These are phyloP conservation scores for Cokeromyces recurvatus DNA, from an alignment of 371 early-diverging fungal genomes.

Conservation along the genomic window DNA sequence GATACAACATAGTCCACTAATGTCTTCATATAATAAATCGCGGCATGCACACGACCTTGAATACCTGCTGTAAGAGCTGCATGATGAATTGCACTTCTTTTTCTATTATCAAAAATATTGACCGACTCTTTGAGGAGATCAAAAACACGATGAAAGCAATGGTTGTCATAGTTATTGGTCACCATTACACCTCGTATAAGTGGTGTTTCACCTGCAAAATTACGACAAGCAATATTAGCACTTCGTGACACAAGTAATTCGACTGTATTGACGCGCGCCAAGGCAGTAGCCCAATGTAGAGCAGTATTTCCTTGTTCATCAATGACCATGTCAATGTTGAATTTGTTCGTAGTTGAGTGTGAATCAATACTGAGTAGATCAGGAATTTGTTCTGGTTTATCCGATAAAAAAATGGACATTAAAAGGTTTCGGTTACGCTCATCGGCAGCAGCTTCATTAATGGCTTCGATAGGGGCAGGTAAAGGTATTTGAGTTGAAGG, in stretches of 20 bases:
- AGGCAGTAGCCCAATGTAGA: slow-evolving; percentile 83
- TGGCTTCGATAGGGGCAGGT: too few relatives aligned
- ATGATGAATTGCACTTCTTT: slow-evolving; percentile 86
- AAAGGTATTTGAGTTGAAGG: too few relatives aligned
- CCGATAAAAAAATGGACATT: background rate
- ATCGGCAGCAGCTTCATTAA: too few relatives aligned
- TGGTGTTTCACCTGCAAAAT: slow-evolving; percentile 77
- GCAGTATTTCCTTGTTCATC: slow-evolving; percentile 84
- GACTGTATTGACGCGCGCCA: slow-evolving; percentile 67
- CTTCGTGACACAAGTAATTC: slow-evolving; percentile 65
- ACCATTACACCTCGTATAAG: slow-evolving; percentile 82
- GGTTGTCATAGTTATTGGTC: slow-evolving; percentile 78
- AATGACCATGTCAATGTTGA: slow-evolving; percentile 69
- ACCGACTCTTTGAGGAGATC: slow-evolving; percentile 66
- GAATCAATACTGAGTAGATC: slow-evolving; percentile 9
- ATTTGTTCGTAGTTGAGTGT: slow-evolving; percentile 36
- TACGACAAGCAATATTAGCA: slow-evolving; percentile 56
- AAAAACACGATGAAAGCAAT: slow-evolving; percentile 72
- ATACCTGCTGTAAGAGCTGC: slow-evolving; percentile 62
- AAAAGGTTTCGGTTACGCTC: background rate
- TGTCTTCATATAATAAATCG: slow-evolving; percentile 78
- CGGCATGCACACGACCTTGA: slow-evolving; percentile 59
- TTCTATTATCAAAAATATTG: slow-evolving; percentile 59
- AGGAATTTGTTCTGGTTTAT: background rate
- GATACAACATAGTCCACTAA: slow-evolving; percentile 55